phyloP scores from a whole-genome alignment of 2,329 filamentous ascomycete genomes.

The Aureobasidium zeae region DNA sequence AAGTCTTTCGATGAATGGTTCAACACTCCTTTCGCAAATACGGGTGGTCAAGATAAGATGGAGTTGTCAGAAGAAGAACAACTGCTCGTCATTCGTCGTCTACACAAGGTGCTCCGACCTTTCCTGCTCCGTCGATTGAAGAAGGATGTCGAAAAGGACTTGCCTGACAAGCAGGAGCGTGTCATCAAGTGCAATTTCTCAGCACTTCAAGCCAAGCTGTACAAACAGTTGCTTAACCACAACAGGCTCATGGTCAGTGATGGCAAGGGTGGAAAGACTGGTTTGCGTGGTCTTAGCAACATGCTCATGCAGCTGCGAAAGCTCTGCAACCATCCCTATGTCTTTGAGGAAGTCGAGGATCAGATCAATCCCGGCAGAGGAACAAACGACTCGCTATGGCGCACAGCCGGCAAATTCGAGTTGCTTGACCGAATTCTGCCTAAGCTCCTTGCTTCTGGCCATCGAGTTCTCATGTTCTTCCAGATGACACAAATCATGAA shows the following conservation, averaged over 20 bases:
- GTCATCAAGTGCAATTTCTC: constrained; percentile 99
- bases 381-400: constrained; percentile 91
- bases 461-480: constrained; percentile 99
- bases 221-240: constrained; percentile 95
- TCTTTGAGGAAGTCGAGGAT: constrained; percentile 95
- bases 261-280: constrained; percentile 89
- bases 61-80: constrained; percentile 99
- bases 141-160: constrained; percentile 98
- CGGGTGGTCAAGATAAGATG: constrained; percentile 96
- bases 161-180: constrained; percentile 97
- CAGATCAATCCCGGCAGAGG: constrained; percentile 87
- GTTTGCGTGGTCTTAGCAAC: constrained; percentile 90
- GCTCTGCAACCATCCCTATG: constrained; percentile 97
- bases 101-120: constrained; percentile 93
- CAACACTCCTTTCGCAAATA: constrained; percentile 98
- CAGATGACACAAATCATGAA: constrained; percentile 99
- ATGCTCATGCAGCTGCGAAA: constrained; percentile 99
- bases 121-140: constrained; percentile 97
- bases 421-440: constrained; percentile 83
- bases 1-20: constrained; percentile 99
- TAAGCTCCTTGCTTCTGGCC: constrained; percentile 83
- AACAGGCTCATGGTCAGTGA: constrained; percentile 92
- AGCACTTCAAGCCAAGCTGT: constrained; percentile 80
- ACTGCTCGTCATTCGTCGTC: constrained; percentile 90
- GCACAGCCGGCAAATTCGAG: constrained; percentile 95